Evolutionary conservation across 345 rosid genomes (phyloP).

Genomic region (Turnera subulata): DNA sequence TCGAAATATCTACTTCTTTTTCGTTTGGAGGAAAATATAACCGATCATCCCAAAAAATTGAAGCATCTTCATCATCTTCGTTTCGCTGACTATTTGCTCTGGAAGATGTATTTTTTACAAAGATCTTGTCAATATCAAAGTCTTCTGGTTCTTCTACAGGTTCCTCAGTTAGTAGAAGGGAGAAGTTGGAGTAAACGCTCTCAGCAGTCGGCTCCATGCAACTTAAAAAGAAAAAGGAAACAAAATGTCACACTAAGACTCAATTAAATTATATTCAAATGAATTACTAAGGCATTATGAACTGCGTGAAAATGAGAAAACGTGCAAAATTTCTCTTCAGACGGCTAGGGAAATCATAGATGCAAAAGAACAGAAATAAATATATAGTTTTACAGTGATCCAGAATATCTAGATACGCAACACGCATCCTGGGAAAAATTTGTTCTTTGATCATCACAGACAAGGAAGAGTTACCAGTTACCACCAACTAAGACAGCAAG

Average conservation of each 20-base stretch:
- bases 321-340: too few species aligned
- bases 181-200: constrained; percentile 71
- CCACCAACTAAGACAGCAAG: too few species aligned
- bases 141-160: constrained; percentile 67
- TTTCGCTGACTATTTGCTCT: constrained; percentile 21
- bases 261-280: not conserved
- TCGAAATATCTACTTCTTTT: constrained; percentile 76
- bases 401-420: too few species aligned
- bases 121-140: constrained; percentile 46
- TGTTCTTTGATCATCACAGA: too few species aligned
- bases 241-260: not conserved
- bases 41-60: constrained; percentile 76
- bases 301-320: not conserved
- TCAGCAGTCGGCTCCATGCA: constrained; percentile 73
- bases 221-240: constrained; percentile 31
- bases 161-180: constrained; percentile 60
- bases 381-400: too few species aligned
- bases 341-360: too few species aligned
- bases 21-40: constrained; percentile 62
- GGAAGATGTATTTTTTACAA: constrained; percentile 30
- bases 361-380: too few species aligned
- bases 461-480: too few species aligned
- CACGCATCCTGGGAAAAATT: too few species aligned
- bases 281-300: not conserved
- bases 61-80: constrained; percentile 47